These are phyloP conservation scores for Vitis hybrid DNA, from an alignment of 177 flowering plant genomes.

Conservation along the genomic window DNA sequence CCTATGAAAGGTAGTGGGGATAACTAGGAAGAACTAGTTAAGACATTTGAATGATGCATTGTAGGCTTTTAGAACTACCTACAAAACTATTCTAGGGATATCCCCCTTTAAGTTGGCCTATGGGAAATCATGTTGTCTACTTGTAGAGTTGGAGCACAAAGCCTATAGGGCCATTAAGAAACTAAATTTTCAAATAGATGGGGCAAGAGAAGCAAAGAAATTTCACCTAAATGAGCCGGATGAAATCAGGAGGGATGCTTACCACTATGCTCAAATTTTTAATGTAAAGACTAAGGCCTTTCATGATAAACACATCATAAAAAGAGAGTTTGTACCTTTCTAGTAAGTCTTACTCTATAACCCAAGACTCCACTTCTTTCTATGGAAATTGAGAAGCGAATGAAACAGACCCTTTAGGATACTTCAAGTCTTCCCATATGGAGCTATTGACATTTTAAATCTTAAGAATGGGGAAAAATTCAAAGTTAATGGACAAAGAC, in stretches of 20 bases:
- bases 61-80: conserved; percentile 5
- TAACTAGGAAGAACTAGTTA: neutral
- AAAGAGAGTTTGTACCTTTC: neutral
- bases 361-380: neutral
- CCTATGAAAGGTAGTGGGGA: conserved; percentile 4
- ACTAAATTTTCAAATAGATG: neutral
- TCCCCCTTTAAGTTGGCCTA: neutral
- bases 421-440: no score
- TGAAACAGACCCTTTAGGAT: conserved; percentile 10
- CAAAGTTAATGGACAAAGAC: no score
- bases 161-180: neutral
- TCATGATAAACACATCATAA: conserved; percentile 4
- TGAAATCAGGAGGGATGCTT: neutral
- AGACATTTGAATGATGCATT: conserved; percentile 3
- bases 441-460: no score
- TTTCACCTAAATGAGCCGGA: conserved; percentile 6
- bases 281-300: conserved; percentile 5
- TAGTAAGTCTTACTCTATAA: conserved; percentile 8
- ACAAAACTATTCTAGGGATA: neutral
- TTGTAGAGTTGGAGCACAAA: conserved; percentile 9
- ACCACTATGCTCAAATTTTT: neutral
- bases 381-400: conserved; percentile 8
- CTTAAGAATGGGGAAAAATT: no score
- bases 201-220: neutral
- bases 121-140: neutral